Evolutionary conservation across 441 rosid species (phyloP).

Genomic region (Lepidium campestre): DNA sequence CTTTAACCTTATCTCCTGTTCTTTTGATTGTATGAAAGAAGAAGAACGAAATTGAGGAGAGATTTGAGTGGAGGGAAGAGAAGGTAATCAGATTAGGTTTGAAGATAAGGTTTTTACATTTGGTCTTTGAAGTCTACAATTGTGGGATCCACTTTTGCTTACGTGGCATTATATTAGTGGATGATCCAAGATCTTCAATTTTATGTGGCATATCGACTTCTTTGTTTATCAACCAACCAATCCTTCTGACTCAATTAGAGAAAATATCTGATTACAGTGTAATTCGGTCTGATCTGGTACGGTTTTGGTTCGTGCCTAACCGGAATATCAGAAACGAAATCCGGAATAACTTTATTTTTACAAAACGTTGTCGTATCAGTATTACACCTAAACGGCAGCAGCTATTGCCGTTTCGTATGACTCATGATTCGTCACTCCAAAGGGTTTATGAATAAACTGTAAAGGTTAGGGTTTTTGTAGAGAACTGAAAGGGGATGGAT

Average conservation of each 20-base stretch:
- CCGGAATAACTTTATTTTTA: too few species aligned
- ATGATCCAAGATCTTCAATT: not conserved
- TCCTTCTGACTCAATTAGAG: not conserved
- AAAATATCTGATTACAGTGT: constrained; percentile 8
- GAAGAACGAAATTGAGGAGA: constrained; percentile 13
- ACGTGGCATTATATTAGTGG: constrained; percentile 23
- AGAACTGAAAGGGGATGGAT: constrained; percentile 36
- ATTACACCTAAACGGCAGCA: not conserved
- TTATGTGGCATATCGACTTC: not conserved
- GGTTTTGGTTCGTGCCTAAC: not conserved
- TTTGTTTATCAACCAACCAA: constrained; percentile 19
- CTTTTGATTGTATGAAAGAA: constrained; percentile 28
- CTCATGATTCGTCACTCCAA: not conserved
- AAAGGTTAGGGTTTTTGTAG: constrained; percentile 1
- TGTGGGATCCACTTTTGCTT: constrained; percentile 5
- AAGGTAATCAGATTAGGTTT: constrained; percentile 55
- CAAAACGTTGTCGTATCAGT: not conserved
- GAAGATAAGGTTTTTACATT: constrained; percentile 49
- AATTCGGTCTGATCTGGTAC: not conserved
- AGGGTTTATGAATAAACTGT: constrained; percentile 11
- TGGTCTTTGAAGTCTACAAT: not conserved
- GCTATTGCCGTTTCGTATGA: not conserved
- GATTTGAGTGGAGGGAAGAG: constrained; percentile 66
- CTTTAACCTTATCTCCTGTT: constrained; percentile 32
- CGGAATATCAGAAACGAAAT: not conserved